These are phyloP conservation scores for Lepidium aucheri DNA, from an alignment of 345 rosid species.

Conservation along the genomic window DNA sequence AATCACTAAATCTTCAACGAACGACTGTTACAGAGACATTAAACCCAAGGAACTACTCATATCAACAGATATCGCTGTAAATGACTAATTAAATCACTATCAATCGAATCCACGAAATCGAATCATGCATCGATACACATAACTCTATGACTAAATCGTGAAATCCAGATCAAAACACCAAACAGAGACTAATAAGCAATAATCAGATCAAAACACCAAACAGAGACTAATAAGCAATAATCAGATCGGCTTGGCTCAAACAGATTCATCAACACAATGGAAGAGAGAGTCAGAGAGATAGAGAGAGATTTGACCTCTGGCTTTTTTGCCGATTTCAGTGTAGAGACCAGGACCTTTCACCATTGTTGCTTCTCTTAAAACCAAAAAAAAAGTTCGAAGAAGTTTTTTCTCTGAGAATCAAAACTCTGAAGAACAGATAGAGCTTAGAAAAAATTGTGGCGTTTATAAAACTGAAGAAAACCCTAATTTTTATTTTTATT, in stretches of 20 bases:
- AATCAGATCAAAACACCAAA: neutral
- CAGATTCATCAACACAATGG: neutral
- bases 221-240: neutral
- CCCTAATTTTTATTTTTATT: constrained; percentile 11
- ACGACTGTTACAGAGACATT: neutral
- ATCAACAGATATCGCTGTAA: neutral
- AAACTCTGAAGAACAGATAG: neutral
- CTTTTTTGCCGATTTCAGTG: constrained; percentile 87
- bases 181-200: neutral
- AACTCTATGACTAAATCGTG: neutral
- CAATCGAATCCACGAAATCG: neutral
- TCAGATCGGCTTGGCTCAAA: neutral
- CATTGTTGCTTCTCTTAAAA: constrained; percentile 27
- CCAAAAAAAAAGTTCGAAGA: neutral
- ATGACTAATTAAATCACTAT: neutral
- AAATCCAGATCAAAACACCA: neutral
- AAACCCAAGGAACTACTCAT: neutral
- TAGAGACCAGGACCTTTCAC: constrained; percentile 94
- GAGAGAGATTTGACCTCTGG: constrained; percentile 45
- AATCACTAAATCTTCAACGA: neutral
- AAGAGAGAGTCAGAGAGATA: neutral
- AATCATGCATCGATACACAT: neutral
- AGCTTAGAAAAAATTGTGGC: neutral
- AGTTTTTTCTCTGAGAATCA: neutral
- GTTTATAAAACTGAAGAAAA: neutral